Base-by-base conservation (phyloP, 768 basidiomycete genomes). In the Sporobolomyces pararoseus region DNA sequence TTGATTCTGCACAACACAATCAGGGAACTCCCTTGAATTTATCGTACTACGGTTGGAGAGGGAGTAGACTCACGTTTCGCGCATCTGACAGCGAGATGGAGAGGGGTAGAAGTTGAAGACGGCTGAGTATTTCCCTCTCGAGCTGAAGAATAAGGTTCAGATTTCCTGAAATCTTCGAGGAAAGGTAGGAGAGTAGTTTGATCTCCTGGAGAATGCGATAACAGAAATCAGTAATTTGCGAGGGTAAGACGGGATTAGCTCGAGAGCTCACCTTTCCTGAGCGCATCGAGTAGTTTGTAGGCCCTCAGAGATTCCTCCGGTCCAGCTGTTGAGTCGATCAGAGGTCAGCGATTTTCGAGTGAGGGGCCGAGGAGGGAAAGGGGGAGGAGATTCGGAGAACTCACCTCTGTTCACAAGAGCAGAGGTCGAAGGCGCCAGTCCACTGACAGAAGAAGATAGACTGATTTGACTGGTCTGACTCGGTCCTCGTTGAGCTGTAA, bases 291-390 rank as follows among this genome's bases (percentile, higher is more conserved):
- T 4, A 73, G 61, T 42, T 44, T 49, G 64, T 61, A 73, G 1
- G 63, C 58, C 50, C 42, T 37, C 19, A 72, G 51, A 13, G 63
- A 63, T 19, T 72, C 71, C 21, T 72, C 63, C 6, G 71, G 53
- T 1, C 71, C 81, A 81, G 23, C 83, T 80, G 5, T 81, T 3
- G 13, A 6, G 17, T 25, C 21, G 3, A 34, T 21, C 10, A 2
- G 7, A 29, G 39, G 39, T 64, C 49, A 63, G 61, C 61, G 46
- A 21, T 42, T 5, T 44, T 31, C 6, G 31, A 10, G 25, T n/a
- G 59, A 49, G 29, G 31, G 46, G 21, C 46, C 21, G 46, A 23
- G n/a, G 46, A n/a, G 5, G 19, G 46, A 47, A 34, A 16, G 25
- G 46, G 29, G 21, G 17, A 3, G 3, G 3, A 12, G 34, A 29